phyloP scores from a whole-genome alignment of 176 grass and related monocot species.

The Metroxylon sagu region DNA sequence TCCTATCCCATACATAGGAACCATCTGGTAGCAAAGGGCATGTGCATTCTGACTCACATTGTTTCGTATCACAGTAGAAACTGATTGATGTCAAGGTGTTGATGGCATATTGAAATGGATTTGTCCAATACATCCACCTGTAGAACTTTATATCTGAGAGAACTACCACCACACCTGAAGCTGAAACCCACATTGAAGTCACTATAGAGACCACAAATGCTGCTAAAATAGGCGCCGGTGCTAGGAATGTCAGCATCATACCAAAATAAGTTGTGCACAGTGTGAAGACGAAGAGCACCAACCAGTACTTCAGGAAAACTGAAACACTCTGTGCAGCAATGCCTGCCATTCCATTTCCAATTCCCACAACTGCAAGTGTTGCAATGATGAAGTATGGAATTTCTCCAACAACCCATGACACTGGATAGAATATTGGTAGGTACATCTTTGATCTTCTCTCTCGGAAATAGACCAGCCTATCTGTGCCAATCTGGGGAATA shows the following conservation, averaged over 20 bases:
- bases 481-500: slow-evolving; percentile 19
- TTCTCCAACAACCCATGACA: slow-evolving; percentile 26
- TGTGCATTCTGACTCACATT: slow-evolving; percentile 8
- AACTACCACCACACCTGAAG: slow-evolving; percentile 18
- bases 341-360: slow-evolving; percentile 27
- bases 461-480: slow-evolving; percentile 20
- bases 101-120: slow-evolving; percentile 25
- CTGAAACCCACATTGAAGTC: slow-evolving; percentile 22
- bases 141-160: slow-evolving; percentile 27
- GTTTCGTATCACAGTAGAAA: slow-evolving; percentile 20
- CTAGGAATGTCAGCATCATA: slow-evolving; percentile 25
- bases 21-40: slow-evolving; percentile 22
- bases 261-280: slow-evolving; percentile 28
- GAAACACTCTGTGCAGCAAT: slow-evolving; percentile 7
- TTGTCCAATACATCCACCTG: slow-evolving; percentile 30
- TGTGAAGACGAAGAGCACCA: slow-evolving; percentile 21
- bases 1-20: slow-evolving; percentile 26
- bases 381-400: slow-evolving; percentile 23
- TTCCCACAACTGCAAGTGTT: slow-evolving; percentile 15
- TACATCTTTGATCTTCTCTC: slow-evolving; percentile 27
- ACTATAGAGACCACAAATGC: slow-evolving; percentile 25
- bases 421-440: slow-evolving; percentile 18
- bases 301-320: slow-evolving; percentile 18
- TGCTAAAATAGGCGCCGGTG: slow-evolving; percentile 11
- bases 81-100: slow-evolving; percentile 12